Evolutionary conservation across 2,329 filamentous ascomycete genomes (phyloP), one percentile per base, ranked within the genome.

Genomic region (Aspergillus hiratsukae): DNA sequence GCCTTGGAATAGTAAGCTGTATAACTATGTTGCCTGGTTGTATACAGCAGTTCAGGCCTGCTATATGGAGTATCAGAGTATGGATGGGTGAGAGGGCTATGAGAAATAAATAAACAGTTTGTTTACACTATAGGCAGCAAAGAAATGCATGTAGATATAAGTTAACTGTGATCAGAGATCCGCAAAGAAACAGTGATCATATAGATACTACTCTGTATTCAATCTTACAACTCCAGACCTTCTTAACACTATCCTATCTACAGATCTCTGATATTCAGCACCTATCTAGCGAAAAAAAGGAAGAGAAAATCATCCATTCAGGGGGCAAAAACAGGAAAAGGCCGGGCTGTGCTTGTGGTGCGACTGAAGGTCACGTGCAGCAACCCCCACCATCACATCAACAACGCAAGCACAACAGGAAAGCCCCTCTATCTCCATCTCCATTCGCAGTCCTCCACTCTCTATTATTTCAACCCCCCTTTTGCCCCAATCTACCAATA

Each of bases 401-500:
- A 56, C 58, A 61, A 52, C 60, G 59, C 58, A 65, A 66, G 62
- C 62, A 61, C 64, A 70, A 70, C 66, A 28, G 19, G 58, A 62
- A 63, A 70, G 68, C 70, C 69, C 69, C 69, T 72, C 70, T 68
- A 66, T 70, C 66, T 70, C 60, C 62, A 64, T 59, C 58, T 58
- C 56, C 48, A 48, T 59, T 55, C 50, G 35, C 40, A 51, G 52
- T 52, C 54, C 58, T 53, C 59, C 48, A 55, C 51, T 48, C 48
- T 55, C 56, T 57, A 56, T 48, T 59, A 54, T 58, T 53, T 53
- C 55, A 48, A 48, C 57, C 58, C 55, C 58, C 60, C 55, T 51
- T 35, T 25, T 37, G 55, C 49, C 52, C 23, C 51, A 45, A 53
- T 55, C 48, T 31, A 31, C 19, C 23, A 19, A 4, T 52, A 21